phyloP scores from a whole-genome alignment of 805 yeast species.

The Saccharomycopsis amapae region DNA sequence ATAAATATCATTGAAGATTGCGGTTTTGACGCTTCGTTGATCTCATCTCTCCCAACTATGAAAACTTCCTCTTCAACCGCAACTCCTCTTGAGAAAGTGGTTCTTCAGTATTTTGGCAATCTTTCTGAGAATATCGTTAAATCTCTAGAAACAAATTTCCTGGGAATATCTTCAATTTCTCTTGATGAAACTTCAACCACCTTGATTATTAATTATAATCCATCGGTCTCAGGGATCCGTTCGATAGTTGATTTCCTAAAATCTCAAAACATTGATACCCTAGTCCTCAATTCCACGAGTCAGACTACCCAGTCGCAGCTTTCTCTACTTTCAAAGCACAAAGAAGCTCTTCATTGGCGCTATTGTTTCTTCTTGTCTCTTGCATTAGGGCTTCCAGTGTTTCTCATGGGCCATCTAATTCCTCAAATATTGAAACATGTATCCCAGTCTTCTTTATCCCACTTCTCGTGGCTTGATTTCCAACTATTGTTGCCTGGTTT shows the following conservation, averaged over 20 bases:
- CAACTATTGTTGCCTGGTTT: constrained; percentile 49
- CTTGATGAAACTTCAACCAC: too few relatives aligned
- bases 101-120: neutral
- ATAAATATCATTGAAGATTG: constrained; percentile 59
- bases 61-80: neutral
- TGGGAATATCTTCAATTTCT: too few relatives aligned
- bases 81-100: neutral
- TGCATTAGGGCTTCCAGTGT: constrained; percentile 55
- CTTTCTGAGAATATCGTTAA: too few relatives aligned
- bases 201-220: too few relatives aligned
- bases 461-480: constrained; percentile 22
- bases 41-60: constrained; percentile 8
- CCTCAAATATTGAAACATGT: constrained; percentile 27
- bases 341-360: constrained; percentile 72
- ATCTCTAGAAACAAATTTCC: too few relatives aligned
- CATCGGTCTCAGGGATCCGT: too few relatives aligned
- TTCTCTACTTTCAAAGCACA: constrained; percentile 54
- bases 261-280: constrained; percentile 12
- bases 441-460: too few relatives aligned
- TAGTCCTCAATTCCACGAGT: constrained; percentile 36
- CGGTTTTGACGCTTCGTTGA: constrained; percentile 54
- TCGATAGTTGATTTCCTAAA: too few relatives aligned
- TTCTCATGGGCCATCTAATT: constrained; percentile 38
- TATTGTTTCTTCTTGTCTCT: constrained; percentile 45
- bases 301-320: constrained; percentile 52